These are phyloP conservation scores for Irpex sp. DNA, from an alignment of 1,284 basidiomycete genomes.

Conservation along the genomic window DNA sequence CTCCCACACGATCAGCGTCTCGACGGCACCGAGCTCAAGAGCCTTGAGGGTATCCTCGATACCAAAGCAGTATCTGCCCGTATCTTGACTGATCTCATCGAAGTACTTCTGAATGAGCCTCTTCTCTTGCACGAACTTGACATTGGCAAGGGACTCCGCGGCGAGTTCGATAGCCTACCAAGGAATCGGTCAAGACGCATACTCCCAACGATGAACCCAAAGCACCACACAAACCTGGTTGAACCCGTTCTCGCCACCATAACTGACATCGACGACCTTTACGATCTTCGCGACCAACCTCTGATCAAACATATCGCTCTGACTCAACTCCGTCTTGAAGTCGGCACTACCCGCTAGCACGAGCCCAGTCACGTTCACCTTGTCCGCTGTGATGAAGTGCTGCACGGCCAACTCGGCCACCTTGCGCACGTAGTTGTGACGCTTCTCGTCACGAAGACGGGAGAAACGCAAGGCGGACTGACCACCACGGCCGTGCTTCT, in stretches of 20 bases:
- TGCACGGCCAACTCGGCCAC: slow-evolving; percentile 97
- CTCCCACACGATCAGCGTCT: slow-evolving; percentile 99
- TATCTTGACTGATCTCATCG: slow-evolving; percentile 98
- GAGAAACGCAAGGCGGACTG: slow-evolving; percentile 99
- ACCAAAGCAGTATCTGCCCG: slow-evolving; percentile 97
- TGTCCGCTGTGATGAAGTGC: slow-evolving; percentile 97
- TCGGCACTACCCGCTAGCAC: slow-evolving; percentile 98
- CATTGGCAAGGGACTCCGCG: slow-evolving; percentile 93
- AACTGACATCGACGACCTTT: slow-evolving; percentile 98
- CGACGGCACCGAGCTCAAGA: slow-evolving; percentile 94
- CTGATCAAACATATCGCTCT: slow-evolving; percentile 95
- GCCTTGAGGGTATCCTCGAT: slow-evolving; percentile 97
- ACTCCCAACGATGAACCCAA: neutral
- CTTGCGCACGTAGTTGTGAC: slow-evolving; percentile 99
- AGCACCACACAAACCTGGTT: slow-evolving; percentile 68
- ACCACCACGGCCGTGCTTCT: slow-evolving; percentile 99
- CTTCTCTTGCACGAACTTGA: slow-evolving; percentile 99
- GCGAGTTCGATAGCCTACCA: slow-evolving; percentile 92
- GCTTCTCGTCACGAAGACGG: slow-evolving; percentile 97
- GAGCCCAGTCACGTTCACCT: slow-evolving; percentile 96
- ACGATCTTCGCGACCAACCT: slow-evolving; percentile 88
- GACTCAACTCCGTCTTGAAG: slow-evolving; percentile 97
- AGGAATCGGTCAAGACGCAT: neutral
- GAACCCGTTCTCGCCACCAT: slow-evolving; percentile 99
- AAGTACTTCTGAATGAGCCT: slow-evolving; percentile 97